Conservation (phyloP, 106 monocot genomes). For the Xerophyta viscosa region DNA sequence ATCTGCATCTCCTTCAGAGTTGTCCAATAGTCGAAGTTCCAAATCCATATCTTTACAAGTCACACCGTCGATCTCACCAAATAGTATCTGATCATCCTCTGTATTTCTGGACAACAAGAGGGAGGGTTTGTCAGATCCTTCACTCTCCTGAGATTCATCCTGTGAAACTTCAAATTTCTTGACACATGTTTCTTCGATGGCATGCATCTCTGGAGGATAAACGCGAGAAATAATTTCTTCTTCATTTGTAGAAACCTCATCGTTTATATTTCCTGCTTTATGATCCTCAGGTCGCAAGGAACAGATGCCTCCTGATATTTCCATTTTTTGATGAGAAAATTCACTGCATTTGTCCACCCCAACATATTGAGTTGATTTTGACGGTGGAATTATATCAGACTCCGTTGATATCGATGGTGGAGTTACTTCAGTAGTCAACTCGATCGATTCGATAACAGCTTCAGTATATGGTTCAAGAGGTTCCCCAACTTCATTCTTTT, state of each 20-base stretch:
- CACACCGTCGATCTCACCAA: slow-evolving; percentile 24
- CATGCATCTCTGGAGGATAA: neutral
- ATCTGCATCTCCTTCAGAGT: slow-evolving; percentile 12
- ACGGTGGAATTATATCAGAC: slow-evolving; percentile 7
- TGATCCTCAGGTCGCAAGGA: neutral
- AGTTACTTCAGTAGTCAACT: slow-evolving; percentile 8
- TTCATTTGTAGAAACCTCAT: slow-evolving; percentile 1
- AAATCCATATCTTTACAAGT: slow-evolving; percentile 11
- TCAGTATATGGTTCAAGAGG: neutral
- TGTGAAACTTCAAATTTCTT: slow-evolving; percentile 1
- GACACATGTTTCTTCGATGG: neutral
- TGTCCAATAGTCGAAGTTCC: slow-evolving; percentile 7
- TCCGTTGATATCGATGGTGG: neutral
- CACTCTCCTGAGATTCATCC: slow-evolving; percentile 6
- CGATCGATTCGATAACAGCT: neutral
- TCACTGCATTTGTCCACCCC: neutral
- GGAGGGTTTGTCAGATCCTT: slow-evolving; percentile 2
- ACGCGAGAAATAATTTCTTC: neutral
- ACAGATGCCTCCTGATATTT: neutral
- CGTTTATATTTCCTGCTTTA: neutral
- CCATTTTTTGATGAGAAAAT: neutral
- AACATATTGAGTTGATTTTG: slow-evolving; percentile 1
- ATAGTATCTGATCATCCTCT: slow-evolving; percentile 41
- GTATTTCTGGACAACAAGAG: slow-evolving; percentile 11
- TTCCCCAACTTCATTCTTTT: neutral